Evolutionary conservation across 2,329 filamentous ascomycete genomes (phyloP).

Genomic region (Lanzia echinophila): DNA sequence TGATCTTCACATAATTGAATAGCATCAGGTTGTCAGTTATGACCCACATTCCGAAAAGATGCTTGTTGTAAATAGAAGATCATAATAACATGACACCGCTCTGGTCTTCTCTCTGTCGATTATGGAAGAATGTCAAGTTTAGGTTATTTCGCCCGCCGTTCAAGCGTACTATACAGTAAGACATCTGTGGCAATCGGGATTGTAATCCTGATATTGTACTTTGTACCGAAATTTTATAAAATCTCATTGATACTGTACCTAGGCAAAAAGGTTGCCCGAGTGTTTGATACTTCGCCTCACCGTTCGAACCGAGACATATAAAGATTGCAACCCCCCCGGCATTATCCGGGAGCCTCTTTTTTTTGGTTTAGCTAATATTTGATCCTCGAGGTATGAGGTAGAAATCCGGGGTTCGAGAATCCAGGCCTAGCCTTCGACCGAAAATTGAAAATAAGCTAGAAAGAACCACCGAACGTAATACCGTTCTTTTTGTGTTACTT

Average conservation of each 20-base stretch:
- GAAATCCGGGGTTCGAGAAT: constrained; percentile 7
- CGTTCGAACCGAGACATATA: constrained; percentile 2
- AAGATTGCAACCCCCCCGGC: neutral
- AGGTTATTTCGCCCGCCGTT: neutral
- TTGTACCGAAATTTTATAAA: neutral
- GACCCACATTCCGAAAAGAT: neutral
- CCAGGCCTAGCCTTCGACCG: constrained; percentile 2
- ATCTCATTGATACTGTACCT: neutral
- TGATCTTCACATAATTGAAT: constrained; percentile 1
- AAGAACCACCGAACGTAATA: too few relatives aligned
- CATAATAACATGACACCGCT: constrained; percentile 5
- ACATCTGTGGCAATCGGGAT: constrained; percentile 7
- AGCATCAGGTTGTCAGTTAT: neutral
- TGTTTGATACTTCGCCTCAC: neutral
- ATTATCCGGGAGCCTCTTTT: neutral
- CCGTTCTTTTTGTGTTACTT: neutral
- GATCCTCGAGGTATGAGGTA: neutral
- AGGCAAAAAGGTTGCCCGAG: neutral
- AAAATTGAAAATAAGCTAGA: neutral
- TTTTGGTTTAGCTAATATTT: too few relatives aligned
- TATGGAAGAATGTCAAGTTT: neutral
- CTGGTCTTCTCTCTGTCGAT: neutral
- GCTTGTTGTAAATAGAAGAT: neutral
- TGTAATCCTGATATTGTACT: neutral
- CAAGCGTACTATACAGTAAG: constrained; percentile 1